These are phyloP conservation scores for Calocera cornea DNA, from an alignment of 768 basidiomycete species.

Conservation along the genomic window DNA sequence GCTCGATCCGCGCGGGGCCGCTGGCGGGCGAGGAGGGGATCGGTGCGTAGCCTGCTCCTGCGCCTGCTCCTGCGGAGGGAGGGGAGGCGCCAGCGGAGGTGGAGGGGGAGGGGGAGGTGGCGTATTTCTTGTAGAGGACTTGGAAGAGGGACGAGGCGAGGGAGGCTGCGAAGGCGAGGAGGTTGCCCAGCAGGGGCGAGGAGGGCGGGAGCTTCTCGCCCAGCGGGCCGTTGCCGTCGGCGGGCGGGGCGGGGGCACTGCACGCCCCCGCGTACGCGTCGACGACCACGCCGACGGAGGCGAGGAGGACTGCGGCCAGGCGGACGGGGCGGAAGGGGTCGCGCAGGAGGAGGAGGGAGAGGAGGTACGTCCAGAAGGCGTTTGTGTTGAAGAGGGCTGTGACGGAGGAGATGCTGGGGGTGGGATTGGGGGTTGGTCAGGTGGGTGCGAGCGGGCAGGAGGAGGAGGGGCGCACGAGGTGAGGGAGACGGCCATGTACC, in stretches of 20 bases:
- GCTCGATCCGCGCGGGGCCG: neutral
- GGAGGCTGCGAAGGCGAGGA: constrained; percentile 59
- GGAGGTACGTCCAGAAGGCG: constrained; percentile 81
- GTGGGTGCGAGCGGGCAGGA: neutral
- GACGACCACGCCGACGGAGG: constrained; percentile 63
- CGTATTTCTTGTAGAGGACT: constrained; percentile 72
- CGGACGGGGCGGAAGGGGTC: constrained; percentile 43
- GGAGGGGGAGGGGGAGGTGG: constrained; percentile 26
- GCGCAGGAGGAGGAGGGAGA: constrained; percentile 41
- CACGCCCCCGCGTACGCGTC: constrained; percentile 64
- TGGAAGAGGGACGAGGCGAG: constrained; percentile 65
- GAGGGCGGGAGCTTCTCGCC: constrained; percentile 7
- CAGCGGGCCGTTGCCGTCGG: neutral
- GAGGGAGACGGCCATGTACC: constrained; percentile 59
- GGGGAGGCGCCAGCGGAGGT: neutral
- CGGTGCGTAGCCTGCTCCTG: constrained; percentile 28
- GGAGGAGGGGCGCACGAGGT: constrained; percentile 46
- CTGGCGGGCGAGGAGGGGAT: constrained; percentile 23
- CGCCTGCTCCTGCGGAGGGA: neutral
- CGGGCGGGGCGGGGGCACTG: neutral
- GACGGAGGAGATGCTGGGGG: constrained; percentile 49
- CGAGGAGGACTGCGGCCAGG: constrained; percentile 59
- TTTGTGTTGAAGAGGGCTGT: constrained; percentile 78
- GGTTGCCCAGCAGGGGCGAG: constrained; percentile 43
- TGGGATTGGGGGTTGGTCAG: constrained; percentile 8